Evolutionary conservation across 2,329 filamentous ascomycete species (phyloP), one percentile per base, ranked within the genome.

Genomic region (Raffaelea deltoideospora): DNA sequence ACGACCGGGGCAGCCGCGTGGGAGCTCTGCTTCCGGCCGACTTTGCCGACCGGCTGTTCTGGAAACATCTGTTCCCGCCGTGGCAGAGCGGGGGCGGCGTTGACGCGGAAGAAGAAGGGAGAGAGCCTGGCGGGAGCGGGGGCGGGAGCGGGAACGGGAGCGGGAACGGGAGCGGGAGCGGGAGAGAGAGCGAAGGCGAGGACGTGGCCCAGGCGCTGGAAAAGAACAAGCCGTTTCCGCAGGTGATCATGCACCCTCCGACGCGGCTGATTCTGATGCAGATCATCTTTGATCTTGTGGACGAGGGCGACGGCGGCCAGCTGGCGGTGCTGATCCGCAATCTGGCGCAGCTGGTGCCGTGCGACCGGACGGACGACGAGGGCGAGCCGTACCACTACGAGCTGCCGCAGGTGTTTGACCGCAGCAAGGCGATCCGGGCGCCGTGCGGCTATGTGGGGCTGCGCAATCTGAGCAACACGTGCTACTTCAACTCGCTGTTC

Each of bases 401-500:
- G 1, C 59, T 79, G 4, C 60, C 60, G 5, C 70, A 64, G 49
- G 56, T 63, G 33, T 79, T 82, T 42, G 81, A 88, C 35, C 67
- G 77, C 24, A 57, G 57, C 28, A 76, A 72, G 48, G 70, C 74
- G 14, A 69, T 92, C n/a, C 75, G 85, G 43, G 76, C 83, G 2
- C 59, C 72, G 1, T 81, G 81, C 43, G 86, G 85, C 17, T 93
- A 93, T 52, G 75, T 81, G n/a, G 90, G 90, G 1, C 58, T 98
- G n/a, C 71, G 71, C 39, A 98, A 98, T 49, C 68, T 95, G 14
- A 90, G 85, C 10, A 94, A 95, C 52, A 96, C 92, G 1, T 98
- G 90, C 57, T 98, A 98, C 53, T 70, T 96, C 52, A 98, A 98
- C 53, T 96, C 90, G 1, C 64, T 98, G 1, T 69, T 96, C 42